Conservation (phyloP, 208 protist species). For the Trypanosoma caninum region DNA sequence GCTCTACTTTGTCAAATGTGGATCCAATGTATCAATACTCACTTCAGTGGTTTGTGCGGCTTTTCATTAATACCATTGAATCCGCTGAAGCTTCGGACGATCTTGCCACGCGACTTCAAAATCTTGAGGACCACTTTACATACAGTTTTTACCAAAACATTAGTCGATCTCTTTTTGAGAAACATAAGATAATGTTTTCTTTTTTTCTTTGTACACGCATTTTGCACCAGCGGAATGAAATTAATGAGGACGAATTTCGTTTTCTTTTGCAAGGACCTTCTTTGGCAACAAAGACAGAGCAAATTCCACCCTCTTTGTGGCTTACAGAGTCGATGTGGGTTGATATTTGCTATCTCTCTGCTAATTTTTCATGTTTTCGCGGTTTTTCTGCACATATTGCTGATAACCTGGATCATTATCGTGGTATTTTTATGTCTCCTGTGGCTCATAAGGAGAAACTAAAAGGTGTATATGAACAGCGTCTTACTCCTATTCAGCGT, state of each 20-base stretch:
- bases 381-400: constrained; percentile 81
- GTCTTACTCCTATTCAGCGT: constrained; percentile 92
- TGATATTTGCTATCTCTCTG: constrained; percentile 86
- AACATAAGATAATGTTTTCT: constrained; percentile 95
- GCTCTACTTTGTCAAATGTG: constrained; percentile 93
- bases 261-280: constrained; percentile 92
- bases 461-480: constrained; percentile 67
- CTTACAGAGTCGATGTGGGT: constrained; percentile 93
- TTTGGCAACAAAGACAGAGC: constrained; percentile 53
- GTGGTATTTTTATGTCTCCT: constrained; percentile 91
- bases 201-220: constrained; percentile 93
- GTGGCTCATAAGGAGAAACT: constrained; percentile 84
- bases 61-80: constrained; percentile 93
- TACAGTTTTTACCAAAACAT: constrained; percentile 96
- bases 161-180: constrained; percentile 94
- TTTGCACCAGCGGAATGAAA: constrained; percentile 49
- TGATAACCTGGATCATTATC: constrained; percentile 71
- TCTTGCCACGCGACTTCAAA: constrained; percentile 78
- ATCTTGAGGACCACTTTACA: constrained; percentile 94
- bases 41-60: constrained; percentile 96
- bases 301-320: constrained; percentile 91
- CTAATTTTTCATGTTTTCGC: constrained; percentile 83
- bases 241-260: constrained; percentile 86
- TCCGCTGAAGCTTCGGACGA: constrained; percentile 76
- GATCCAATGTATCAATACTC: constrained; percentile 98